Conservation (phyloP, 1,284 basidiomycete species). For the Afroboletus lepidellus region DNA sequence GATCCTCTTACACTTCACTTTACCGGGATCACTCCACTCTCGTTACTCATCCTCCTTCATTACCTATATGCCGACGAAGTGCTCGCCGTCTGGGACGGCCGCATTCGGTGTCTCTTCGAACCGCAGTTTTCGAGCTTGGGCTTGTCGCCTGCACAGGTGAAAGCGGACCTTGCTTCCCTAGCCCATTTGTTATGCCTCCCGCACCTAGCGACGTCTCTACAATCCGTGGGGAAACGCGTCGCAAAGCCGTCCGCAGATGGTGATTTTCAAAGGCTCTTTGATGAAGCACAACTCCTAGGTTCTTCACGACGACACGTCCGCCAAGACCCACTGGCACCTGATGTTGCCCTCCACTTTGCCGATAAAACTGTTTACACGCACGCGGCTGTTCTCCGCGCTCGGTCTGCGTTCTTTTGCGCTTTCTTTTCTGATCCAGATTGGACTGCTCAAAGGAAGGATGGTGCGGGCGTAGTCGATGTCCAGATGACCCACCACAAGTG, state of each 20-base stretch:
- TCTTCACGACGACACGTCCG: conserved; percentile 10
- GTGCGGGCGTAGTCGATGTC: conserved; percentile 57
- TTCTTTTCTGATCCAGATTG: conserved; percentile 87
- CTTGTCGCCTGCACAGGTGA: conserved; percentile 50
- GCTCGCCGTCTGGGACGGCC: conserved; percentile 82
- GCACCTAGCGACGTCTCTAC: conserved; percentile 52
- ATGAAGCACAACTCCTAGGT: conserved; percentile 28
- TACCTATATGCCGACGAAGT: conserved; percentile 90
- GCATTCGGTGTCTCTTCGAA: conserved; percentile 56
- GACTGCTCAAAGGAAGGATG: conserved; percentile 64
- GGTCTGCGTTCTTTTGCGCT: conserved; percentile 84
- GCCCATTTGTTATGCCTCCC: conserved; percentile 57
- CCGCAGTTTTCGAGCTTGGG: conserved; percentile 41
- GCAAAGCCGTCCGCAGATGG: conserved; percentile 45
- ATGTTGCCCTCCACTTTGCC: conserved; percentile 74
- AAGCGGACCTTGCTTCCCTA: conserved; percentile 58
- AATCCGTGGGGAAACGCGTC: conserved; percentile 49
- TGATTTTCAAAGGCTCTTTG: conserved; percentile 52
- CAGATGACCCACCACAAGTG: conserved; percentile 76
- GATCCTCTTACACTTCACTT: conserved; percentile 38
- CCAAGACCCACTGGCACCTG: conserved; percentile 44
- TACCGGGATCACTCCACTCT: conserved; percentile 56
- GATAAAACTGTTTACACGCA: conserved; percentile 73
- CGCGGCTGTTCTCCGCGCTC: conserved; percentile 75
- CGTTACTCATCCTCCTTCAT: conserved; percentile 76